phyloP scores from a whole-genome alignment of 345 rosid genomes.

The Ailanthus altissimus region DNA sequence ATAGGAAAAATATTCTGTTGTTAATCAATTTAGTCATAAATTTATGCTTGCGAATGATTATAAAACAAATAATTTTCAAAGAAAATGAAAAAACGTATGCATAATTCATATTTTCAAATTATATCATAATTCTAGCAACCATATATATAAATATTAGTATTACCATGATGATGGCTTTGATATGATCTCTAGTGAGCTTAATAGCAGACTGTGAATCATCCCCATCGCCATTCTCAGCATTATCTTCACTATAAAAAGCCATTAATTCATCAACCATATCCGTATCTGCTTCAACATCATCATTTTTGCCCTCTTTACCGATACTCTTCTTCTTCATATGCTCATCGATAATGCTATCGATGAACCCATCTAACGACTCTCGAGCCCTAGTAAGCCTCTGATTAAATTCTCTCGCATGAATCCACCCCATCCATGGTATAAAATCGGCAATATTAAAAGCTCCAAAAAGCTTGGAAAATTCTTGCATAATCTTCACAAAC shows the following conservation, averaged over 20 bases:
- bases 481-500: conserved; percentile 71
- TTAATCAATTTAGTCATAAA: too few relatives aligned
- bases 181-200: conserved; percentile 64
- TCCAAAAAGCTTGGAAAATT: conserved; percentile 87
- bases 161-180: conserved; percentile 98
- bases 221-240: conserved; percentile 24
- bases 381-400: conserved; percentile 64
- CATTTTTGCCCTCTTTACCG: not conserved
- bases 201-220: conserved; percentile 53
- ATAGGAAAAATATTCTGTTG: too few relatives aligned
- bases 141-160: too few relatives aligned
- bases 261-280: conserved; percentile 93
- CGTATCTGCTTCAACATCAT: conserved; percentile 29
- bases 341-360: conserved; percentile 71
- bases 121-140: too few relatives aligned
- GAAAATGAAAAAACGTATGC: too few relatives aligned
- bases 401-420: conserved; percentile 50
- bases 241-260: conserved; percentile 63
- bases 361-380: conserved; percentile 59
- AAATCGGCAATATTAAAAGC: conserved; percentile 80
- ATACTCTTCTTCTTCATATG: conserved; percentile 48
- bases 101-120: too few relatives aligned
- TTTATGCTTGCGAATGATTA: too few relatives aligned
- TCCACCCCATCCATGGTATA: conserved; percentile 73
- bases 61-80: too few relatives aligned